Percentiles rank a stretch among this genome's conserved stretches.
These are phyloP conservation scores for Xylaria multiplex DNA, from an alignment of 2,329 filamentous ascomycete genomes.

Conservation along the genomic window DNA sequence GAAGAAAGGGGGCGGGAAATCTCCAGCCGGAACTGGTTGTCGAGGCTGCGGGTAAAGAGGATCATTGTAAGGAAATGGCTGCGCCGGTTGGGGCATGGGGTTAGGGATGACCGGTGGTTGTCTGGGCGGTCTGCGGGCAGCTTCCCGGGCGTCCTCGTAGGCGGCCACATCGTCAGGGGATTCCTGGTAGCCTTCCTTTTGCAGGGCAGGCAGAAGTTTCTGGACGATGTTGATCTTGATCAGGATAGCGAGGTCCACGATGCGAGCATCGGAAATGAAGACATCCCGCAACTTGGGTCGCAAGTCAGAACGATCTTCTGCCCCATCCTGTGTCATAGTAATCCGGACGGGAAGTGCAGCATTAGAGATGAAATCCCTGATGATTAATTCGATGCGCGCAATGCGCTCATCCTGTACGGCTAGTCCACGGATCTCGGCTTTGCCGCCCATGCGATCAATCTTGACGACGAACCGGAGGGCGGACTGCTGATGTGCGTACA, in stretches of 20 bases:
- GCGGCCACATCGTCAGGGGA: constrained; percentile 55
- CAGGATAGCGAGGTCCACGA: constrained; percentile 73
- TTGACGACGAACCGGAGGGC: constrained; percentile 86
- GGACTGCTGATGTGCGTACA: constrained; percentile 87
- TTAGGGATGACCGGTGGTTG: constrained; percentile 59
- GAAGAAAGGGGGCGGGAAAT: constrained; percentile 88
- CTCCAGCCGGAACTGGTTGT: constrained; percentile 72
- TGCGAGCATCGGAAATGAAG: constrained; percentile 77
- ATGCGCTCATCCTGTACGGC: constrained; percentile 84
- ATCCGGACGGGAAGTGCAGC: constrained; percentile 67
- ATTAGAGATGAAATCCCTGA: constrained; percentile 78
- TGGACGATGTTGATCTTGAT: constrained; percentile 86
- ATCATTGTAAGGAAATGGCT: constrained; percentile 74
- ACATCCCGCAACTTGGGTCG: constrained; percentile 63
- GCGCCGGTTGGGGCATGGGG: constrained; percentile 67
- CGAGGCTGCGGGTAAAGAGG: constrained; percentile 71
- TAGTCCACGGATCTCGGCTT: constrained; percentile 84
- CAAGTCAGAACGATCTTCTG: constrained; percentile 63
- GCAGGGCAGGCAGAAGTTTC: constrained; percentile 79
- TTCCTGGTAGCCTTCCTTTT: constrained; percentile 83
- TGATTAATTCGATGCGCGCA: constrained; percentile 76
- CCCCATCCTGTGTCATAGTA: constrained; percentile 55
- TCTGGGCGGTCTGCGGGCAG: constrained; percentile 54
- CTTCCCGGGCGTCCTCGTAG: constrained; percentile 55
- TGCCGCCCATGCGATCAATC: constrained; percentile 81